Base-by-base conservation (phyloP, 192 early-diverging fungal genomes). In the Backusella morwellensis region DNA sequence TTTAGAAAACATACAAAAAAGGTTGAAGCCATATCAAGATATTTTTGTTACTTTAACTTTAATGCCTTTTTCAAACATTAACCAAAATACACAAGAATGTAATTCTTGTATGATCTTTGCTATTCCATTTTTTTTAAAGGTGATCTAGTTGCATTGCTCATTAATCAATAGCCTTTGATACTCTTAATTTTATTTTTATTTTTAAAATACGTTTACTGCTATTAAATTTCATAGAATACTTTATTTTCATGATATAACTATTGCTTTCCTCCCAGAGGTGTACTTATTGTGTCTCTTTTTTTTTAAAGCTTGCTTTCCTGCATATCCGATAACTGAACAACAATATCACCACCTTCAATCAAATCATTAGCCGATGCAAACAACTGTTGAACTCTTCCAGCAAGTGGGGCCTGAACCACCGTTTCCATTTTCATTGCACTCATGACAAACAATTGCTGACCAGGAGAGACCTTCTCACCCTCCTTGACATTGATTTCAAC, bases 361-460 rank as follows among this genome's bases (percentile, higher is more conserved):
- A 84, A 70, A 14, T 84, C 83, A 44, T 72, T 73, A 15, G 75
- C 70, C 26, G 74, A 66, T 40, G 77, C 81, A 52, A 63, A 73
- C 4, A 78, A 47, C 11, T 41, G 67, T 32, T 68, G 34, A 12
- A 79, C 77, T 35, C 71, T 38, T 12, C 77, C 81, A 44, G 35
- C 1, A 9, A 76, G 41, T 12, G 68, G 54, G 26, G 74, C 47
- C 56, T 78, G 78, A n/a, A 82, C 67, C 5, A 78, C 77, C 2
- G 77, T 82, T 50, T 82, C 81, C 81, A 82, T 82, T 36, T 82
- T 82, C 81, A 82, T 82, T 4, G 81, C 81, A 17, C 73, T 82
- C 29, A 82, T 68, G 6, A 82, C 77, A 63, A 76, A 76, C 7
- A 76, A 29, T 40, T 82, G 74, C n/a, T 82, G 77, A 8, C 81